A percentile compares a stretch with the other conserved stretches of the same genome.
phyloP scores from a whole-genome alignment of 352 stramenopile species.

The Globisporangium orthogonon region DNA sequence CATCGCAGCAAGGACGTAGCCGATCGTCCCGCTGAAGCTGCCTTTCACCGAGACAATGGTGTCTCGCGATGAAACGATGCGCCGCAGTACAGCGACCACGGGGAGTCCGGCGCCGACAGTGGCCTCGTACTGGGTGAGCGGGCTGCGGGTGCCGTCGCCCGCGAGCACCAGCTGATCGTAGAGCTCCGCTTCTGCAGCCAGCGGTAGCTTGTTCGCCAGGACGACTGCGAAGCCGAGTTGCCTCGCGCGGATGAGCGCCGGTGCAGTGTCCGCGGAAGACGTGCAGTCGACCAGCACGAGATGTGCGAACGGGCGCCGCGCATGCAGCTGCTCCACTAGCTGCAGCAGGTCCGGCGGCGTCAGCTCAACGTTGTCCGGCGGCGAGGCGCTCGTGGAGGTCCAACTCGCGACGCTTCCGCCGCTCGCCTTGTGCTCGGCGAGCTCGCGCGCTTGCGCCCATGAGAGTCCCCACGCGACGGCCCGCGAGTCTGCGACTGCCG shows the following conservation, averaged over 20 bases:
- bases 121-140: conserved; percentile 38
- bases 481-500: conserved; percentile 25
- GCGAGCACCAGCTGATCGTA: conserved; percentile 28
- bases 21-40: conserved; percentile 58
- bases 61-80: conserved; percentile 44
- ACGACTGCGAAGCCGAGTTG: conserved; percentile 26
- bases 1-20: conserved; percentile 40
- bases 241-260: conserved; percentile 13
- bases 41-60: conserved; percentile 37
- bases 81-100: conserved; percentile 39
- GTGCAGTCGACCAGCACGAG: conserved; percentile 28
- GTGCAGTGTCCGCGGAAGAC: conserved; percentile 11
- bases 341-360: conserved; percentile 1
- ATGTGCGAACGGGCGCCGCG: conserved; percentile 4
- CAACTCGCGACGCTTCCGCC: neutral
- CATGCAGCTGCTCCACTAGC: conserved; percentile 11
- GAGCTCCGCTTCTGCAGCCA: conserved; percentile 20
- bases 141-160: conserved; percentile 5
- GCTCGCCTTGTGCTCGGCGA: conserved; percentile 5
- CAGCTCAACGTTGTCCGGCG: neutral
- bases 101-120: conserved; percentile 64
- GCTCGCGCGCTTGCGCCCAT: conserved; percentile 1
- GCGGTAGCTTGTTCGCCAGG: conserved; percentile 51
- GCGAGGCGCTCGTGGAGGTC: neutral
- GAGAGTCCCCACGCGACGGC: conserved; percentile 9